Percentiles rank a stretch among this genome's conserved stretches.
Conservation (phyloP, 305 asterid species). For the Withania somnifera region DNA sequence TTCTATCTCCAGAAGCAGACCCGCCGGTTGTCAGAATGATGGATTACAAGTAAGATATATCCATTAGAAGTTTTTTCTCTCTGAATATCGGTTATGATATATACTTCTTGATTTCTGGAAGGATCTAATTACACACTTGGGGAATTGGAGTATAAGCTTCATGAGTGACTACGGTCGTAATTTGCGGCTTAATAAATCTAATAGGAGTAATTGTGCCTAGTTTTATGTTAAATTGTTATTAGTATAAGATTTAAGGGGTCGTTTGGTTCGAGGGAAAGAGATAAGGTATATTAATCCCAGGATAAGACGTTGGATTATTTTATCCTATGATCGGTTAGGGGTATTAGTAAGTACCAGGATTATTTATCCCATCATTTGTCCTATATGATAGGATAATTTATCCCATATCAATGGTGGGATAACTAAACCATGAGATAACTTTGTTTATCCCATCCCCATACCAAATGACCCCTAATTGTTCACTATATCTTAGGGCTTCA, state of each 20-base stretch:
- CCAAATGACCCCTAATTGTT: no score
- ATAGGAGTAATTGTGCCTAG: background rate
- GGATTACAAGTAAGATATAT: constrained; percentile 78
- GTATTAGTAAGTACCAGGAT: no score
- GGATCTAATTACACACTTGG: background rate
- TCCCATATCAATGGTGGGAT: no score
- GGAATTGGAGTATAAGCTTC: background rate
- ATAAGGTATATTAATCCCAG: no score
- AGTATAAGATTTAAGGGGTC: background rate
- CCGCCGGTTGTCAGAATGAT: constrained; percentile 89
- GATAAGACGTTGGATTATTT: no score
- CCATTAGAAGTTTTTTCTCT: background rate
- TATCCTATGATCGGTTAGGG: no score
- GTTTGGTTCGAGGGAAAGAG: no score
- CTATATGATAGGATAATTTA: no score
- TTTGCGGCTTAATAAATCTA: background rate
- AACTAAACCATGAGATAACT: no score
- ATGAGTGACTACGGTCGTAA: background rate
- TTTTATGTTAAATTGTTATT: background rate
- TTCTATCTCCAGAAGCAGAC: constrained; percentile 87
- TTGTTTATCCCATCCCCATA: no score
- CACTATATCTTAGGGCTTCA: background rate
- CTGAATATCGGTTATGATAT: background rate
- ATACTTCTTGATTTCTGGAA: background rate
- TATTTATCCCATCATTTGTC: no score